Evolutionary conservation across 2,329 filamentous ascomycete species (phyloP).

Genomic region (Penicillium sp.): DNA sequence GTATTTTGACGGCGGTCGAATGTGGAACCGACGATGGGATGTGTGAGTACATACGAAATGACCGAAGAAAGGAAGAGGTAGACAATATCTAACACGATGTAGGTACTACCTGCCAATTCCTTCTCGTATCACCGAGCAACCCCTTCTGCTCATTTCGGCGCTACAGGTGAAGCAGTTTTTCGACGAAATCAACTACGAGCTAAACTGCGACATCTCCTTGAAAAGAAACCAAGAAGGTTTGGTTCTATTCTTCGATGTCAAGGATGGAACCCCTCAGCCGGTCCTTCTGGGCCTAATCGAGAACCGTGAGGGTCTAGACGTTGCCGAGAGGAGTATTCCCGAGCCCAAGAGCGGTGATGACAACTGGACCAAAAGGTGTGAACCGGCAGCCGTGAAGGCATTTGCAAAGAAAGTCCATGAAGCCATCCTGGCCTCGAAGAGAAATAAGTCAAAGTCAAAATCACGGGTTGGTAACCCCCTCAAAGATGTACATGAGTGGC

Average conservation of each 20-base stretch:
- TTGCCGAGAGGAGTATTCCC: background rate
- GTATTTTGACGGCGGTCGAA: background rate
- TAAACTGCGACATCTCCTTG: background rate
- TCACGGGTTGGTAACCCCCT: too few species aligned
- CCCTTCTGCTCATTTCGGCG: constrained; percentile 1
- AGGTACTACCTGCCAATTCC: constrained; percentile 9
- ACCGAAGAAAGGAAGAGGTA: background rate
- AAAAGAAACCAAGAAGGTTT: background rate
- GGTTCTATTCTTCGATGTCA: background rate
- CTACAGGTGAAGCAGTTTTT: constrained; percentile 3
- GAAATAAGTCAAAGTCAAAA: background rate
- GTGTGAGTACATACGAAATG: background rate
- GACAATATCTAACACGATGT: background rate
- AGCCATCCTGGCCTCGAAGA: background rate
- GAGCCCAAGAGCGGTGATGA: background rate
- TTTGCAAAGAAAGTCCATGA: background rate
- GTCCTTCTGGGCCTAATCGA: background rate
- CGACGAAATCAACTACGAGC: background rate
- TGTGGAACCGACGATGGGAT: constrained; percentile 1
- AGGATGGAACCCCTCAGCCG: constrained; percentile 1
- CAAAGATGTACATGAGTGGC: too few species aligned
- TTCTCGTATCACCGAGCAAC: background rate
- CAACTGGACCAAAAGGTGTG: background rate
- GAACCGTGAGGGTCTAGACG: background rate
- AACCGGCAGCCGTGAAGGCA: background rate